These are phyloP conservation scores for Stagonosporopsis tanaceti DNA, from an alignment of 2,329 filamentous ascomycete species.

Conservation along the genomic window DNA sequence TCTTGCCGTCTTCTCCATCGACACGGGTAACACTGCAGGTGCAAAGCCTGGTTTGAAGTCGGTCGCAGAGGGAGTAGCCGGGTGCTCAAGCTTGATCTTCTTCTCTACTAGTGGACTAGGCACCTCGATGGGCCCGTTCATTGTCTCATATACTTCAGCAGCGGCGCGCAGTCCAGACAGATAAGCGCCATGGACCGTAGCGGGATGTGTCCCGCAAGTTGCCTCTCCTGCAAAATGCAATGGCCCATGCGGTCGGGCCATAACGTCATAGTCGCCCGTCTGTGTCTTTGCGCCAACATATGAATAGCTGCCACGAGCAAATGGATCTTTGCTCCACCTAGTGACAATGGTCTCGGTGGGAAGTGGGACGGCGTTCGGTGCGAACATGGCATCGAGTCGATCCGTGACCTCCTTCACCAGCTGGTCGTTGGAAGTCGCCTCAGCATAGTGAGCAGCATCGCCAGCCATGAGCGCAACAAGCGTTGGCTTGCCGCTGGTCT, in stretches of 20 bases:
- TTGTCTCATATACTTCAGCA: slow-evolving; percentile 79
- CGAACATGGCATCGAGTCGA: slow-evolving; percentile 80
- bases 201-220: slow-evolving; percentile 93
- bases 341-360: slow-evolving; percentile 90
- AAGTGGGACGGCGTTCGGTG: slow-evolving; percentile 67
- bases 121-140: slow-evolving; percentile 82
- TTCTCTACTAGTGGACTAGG: slow-evolving; percentile 76
- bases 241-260: slow-evolving; percentile 85
- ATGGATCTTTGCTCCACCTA: slow-evolving; percentile 88
- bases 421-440: slow-evolving; percentile 75
- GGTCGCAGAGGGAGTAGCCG: slow-evolving; percentile 20
- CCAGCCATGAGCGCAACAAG: slow-evolving; percentile 95
- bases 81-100: slow-evolving; percentile 41
- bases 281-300: slow-evolving; percentile 85
- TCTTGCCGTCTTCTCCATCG: slow-evolving; percentile 33
- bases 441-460: slow-evolving; percentile 88
- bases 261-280: slow-evolving; percentile 88
- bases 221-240: slow-evolving; percentile 96
- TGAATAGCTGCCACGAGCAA: slow-evolving; percentile 94
- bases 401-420: slow-evolving; percentile 82
- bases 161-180: slow-evolving; percentile 90
- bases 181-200: slow-evolving; percentile 96
- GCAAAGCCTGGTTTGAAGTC: slow-evolving; percentile 37
- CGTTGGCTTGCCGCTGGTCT: slow-evolving; percentile 84
- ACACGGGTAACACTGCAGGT: slow-evolving; percentile 23